Base-by-base conservation (phyloP, 148 eudicot genomes). In the Beta vulgaris region DNA sequence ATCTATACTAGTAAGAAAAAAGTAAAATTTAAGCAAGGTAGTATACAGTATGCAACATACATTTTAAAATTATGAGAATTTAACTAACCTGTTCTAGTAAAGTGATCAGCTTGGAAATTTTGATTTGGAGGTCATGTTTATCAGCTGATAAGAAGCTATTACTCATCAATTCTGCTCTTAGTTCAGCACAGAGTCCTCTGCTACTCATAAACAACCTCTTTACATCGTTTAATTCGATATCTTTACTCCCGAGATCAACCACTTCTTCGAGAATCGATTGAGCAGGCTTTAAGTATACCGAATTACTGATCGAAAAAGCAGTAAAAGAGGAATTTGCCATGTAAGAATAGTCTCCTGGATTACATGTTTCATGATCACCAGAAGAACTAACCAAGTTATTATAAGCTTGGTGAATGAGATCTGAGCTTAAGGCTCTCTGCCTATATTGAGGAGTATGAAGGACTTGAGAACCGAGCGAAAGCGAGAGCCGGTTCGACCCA, bases 11-110 rank as follows among this genome's bases (percentile, higher is more conserved):
- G 66, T 61, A 61, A 16, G 16, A 61, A 11, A 2, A 16, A 55
- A 35, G 19, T 49, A 72, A 6, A 44, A 61, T 44, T 64, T 29
- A 64, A n/a, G 31, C 61, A 57, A 57, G 15, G 23, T 64, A 60
- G 31, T 3, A 15, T 37, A 35, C 7, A 2, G n/a, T 9, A 19
- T 34, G 25, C 6, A 34, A 35, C 13, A 62, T 62, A 34, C 21
- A 21, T 21, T 6, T 23, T 7, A 28, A 43, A 10, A 32, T 67
- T 69, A 28, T 21, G 40, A 62, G 10, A 37, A 29, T 3, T 11
- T 4, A 43, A 87, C 84, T 37, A 44, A 92, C 99, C 96, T 96
- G 97, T 79, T 96, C 98, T 46, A 96, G 73, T 82, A 92, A 80
- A 64, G 86, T 58, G 72, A 96, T 79, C 21, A 96, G 98, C 89